Evolutionary conservation across 805 yeast species (phyloP).

Genomic region (Hanseniaspora hatyaiensis): DNA sequence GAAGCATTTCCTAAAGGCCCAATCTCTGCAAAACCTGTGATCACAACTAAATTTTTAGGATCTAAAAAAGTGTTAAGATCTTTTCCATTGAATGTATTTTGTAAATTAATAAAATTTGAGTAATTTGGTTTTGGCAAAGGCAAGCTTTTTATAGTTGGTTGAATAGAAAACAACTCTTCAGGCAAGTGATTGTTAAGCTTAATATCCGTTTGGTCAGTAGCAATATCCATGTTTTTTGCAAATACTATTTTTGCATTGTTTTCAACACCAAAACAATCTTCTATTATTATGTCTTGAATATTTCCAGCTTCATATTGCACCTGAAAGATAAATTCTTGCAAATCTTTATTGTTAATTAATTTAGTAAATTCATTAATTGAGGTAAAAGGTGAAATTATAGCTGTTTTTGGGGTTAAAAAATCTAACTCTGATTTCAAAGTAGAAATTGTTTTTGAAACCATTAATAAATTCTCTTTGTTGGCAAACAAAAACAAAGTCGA

Average conservation of each 20-base stretch:
- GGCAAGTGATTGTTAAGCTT: too few species aligned
- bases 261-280: too few species aligned
- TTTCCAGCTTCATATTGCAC: too few species aligned
- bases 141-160: background rate
- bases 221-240: background rate
- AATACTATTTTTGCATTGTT: conserved; percentile 46
- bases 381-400: too few species aligned
- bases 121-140: conserved; percentile 61
- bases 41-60: conserved; percentile 65
- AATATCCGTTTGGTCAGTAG: background rate
- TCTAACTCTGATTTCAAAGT: background rate
- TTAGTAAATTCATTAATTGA: too few species aligned
- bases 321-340: too few species aligned
- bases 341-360: too few species aligned
- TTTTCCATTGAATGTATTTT: conserved; percentile 34
- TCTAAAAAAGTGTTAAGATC: conserved; percentile 66
- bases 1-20: conserved; percentile 90
- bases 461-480: background rate
- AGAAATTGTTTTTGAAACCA: background rate
- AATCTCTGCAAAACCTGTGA: conserved; percentile 82
- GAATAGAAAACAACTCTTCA: too few species aligned
- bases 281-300: too few species aligned
- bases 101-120: conserved; percentile 48
- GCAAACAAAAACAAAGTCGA: background rate
- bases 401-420: conserved; percentile 3